Evolutionary conservation across 2,329 filamentous ascomycete genomes (phyloP).

Genomic region (Nigrospora oryzae): DNA sequence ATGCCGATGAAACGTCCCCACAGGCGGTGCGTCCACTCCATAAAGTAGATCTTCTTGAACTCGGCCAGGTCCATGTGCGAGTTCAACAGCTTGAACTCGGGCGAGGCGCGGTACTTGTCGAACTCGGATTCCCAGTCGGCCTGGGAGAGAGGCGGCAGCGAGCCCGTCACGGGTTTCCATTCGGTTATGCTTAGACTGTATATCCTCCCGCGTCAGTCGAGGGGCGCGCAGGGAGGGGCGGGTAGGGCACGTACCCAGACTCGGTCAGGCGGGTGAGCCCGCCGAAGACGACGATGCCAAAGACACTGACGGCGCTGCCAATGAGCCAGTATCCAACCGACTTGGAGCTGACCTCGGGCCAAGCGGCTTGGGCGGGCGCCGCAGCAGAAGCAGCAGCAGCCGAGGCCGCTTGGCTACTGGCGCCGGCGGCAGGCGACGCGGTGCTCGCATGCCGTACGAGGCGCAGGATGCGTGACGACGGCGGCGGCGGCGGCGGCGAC

Average conservation of each 20-base stretch:
- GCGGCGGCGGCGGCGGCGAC: slow-evolving; percentile 10
- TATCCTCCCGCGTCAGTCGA: too few species aligned
- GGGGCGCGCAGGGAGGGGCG: not conserved
- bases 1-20: slow-evolving; percentile 91
- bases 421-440: slow-evolving; percentile 13
- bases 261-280: slow-evolving; percentile 90
- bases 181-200: slow-evolving; percentile 82
- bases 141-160: slow-evolving; percentile 69
- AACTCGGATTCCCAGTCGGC: slow-evolving; percentile 91
- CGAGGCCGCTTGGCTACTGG: slow-evolving; percentile 5
- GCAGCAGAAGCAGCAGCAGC: too few species aligned
- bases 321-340: slow-evolving; percentile 86
- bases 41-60: slow-evolving; percentile 98
- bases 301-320: slow-evolving; percentile 85
- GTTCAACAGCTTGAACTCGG: slow-evolving; percentile 89
- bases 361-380: slow-evolving; percentile 27
- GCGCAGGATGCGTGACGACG: slow-evolving; percentile 27
- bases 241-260: slow-evolving; percentile 66
- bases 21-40: slow-evolving; percentile 95
- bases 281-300: slow-evolving; percentile 93
- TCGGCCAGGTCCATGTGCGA: slow-evolving; percentile 86
- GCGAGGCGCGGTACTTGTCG: slow-evolving; percentile 81
- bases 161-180: slow-evolving; percentile 95
- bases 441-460: slow-evolving; percentile 29
- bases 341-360: slow-evolving; percentile 60